Percentiles rank a stretch among this genome's conserved stretches.
Evolutionary conservation across 805 yeast species (phyloP).

Genomic region (Cyberlindnera maritima): DNA sequence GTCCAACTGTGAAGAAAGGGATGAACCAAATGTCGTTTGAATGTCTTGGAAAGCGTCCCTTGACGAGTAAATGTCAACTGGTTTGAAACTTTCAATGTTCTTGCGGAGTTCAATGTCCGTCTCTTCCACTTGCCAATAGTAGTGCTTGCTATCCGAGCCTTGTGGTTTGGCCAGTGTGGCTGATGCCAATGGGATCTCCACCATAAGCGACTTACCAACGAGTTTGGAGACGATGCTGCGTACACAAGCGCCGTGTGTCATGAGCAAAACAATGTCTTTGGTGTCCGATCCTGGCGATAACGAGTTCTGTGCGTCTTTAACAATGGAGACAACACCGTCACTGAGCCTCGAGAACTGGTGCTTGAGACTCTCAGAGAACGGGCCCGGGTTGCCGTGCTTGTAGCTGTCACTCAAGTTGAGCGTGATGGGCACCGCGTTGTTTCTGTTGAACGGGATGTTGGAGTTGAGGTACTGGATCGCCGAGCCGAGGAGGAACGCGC

Average conservation of each 20-base stretch:
- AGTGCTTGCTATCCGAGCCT: slow-evolving; percentile 4
- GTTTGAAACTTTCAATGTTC: slow-evolving; percentile 3
- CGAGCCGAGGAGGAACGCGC: slow-evolving; percentile 37
- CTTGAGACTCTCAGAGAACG: slow-evolving; percentile 38
- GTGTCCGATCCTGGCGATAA: slow-evolving; percentile 26
- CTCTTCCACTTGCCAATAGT: slow-evolving; percentile 24
- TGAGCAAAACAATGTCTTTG: slow-evolving; percentile 32
- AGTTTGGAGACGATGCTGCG: slow-evolving; percentile 38
- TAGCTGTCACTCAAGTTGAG: slow-evolving; percentile 33
- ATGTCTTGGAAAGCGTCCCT: slow-evolving; percentile 26
- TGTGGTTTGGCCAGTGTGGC: slow-evolving; percentile 25
- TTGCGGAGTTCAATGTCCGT: slow-evolving; percentile 26
- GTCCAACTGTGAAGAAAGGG: slow-evolving; percentile 16
- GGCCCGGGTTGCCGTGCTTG: slow-evolving; percentile 41
- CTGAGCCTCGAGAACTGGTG: slow-evolving; percentile 37
- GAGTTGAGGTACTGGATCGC: slow-evolving; percentile 37
- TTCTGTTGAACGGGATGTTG: slow-evolving; percentile 21
- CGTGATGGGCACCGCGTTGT: slow-evolving; percentile 27
- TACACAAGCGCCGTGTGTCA: slow-evolving; percentile 45
- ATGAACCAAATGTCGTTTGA: slow-evolving; percentile 23
- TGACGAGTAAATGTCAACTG: slow-evolving; percentile 19
- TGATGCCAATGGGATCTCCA: slow-evolving; percentile 39
- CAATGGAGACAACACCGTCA: slow-evolving; percentile 32
- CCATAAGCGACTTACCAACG: slow-evolving; percentile 35
- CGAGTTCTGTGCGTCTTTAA: slow-evolving; percentile 25